Evolutionary conservation across 306 rosid species (phyloP).

Genomic region (Lagenaria siceraria): DNA sequence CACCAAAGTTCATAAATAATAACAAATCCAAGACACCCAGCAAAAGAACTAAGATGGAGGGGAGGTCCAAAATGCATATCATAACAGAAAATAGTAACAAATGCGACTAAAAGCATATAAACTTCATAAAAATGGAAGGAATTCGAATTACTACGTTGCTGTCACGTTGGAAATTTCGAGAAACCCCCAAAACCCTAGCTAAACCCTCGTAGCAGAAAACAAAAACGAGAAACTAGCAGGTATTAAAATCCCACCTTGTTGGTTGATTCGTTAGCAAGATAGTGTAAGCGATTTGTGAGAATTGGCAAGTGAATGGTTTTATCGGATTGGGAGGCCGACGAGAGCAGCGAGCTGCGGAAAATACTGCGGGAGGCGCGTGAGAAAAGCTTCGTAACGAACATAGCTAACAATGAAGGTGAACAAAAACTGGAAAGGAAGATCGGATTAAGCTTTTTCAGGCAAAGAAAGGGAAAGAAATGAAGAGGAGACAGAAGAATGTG

Average conservation of each 20-base stretch:
- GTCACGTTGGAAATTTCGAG: background rate
- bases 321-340: constrained; percentile 30
- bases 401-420: constrained; percentile 16
- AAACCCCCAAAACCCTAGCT: constrained; percentile 10
- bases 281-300: constrained; percentile 32
- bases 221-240: background rate
- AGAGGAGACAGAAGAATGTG: background rate
- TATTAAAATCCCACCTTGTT: constrained; percentile 25
- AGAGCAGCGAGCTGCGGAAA: constrained; percentile 30
- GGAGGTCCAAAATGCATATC: background rate
- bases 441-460: background rate
- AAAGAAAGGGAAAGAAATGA: background rate
- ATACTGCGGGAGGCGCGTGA: constrained; percentile 30
- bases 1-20: background rate
- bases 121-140: background rate
- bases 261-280: constrained; percentile 29
- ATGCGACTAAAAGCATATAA: background rate
- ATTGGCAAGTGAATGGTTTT: constrained; percentile 23
- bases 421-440: background rate
- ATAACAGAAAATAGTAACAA: background rate
- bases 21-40: background rate
- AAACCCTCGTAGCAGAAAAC: constrained; percentile 31
- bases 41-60: background rate
- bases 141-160: background rate
- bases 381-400: constrained; percentile 47